Evolutionary conservation across 2,329 filamentous ascomycete genomes (phyloP).

Genomic region (Aaosphaeria pasadenensis): DNA sequence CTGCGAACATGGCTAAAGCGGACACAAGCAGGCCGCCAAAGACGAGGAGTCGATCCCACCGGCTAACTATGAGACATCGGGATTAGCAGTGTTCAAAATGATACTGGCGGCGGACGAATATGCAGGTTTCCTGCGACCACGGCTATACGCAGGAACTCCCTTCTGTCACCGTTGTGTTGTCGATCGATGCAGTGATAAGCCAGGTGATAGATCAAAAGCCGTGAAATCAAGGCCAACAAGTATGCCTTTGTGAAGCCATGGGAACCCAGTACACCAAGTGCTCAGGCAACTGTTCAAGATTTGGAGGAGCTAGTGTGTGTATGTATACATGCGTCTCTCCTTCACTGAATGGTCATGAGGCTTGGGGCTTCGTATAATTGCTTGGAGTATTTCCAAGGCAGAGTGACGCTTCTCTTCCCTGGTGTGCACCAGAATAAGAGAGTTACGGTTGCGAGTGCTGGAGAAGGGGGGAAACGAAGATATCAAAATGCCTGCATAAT

Average conservation of each 20-base stretch:
- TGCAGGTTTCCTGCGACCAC: conserved; percentile 37
- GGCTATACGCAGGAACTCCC: conserved; percentile 43
- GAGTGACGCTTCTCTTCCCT: conserved; percentile 4
- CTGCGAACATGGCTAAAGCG: conserved; percentile 85
- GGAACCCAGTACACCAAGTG: no score
- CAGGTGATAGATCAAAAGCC: conserved; percentile 20
- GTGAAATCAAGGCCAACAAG: no score
- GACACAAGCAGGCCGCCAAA: conserved; percentile 90
- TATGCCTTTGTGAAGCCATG: no score
- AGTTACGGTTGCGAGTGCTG: no score
- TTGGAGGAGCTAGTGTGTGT: no score
- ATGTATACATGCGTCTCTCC: conserved; percentile 9
- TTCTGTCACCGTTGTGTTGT: conserved; percentile 28
- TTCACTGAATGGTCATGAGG: conserved; percentile 23
- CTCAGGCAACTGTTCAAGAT: no score
- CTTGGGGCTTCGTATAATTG: conserved; percentile 6
- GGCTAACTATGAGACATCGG: conserved; percentile 66
- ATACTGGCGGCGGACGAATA: conserved; percentile 21
- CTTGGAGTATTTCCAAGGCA: background rate
- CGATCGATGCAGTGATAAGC: conserved; percentile 21
- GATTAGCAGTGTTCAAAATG: conserved; percentile 28
- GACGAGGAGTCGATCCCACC: conserved; percentile 92
- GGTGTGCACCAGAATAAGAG: background rate
- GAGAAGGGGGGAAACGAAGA: background rate
- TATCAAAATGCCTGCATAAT: background rate